A percentile compares a stretch with the other conserved stretches of the same genome.
phyloP scores from a whole-genome alignment of 768 basidiomycete genomes.

The Russula sp. region DNA sequence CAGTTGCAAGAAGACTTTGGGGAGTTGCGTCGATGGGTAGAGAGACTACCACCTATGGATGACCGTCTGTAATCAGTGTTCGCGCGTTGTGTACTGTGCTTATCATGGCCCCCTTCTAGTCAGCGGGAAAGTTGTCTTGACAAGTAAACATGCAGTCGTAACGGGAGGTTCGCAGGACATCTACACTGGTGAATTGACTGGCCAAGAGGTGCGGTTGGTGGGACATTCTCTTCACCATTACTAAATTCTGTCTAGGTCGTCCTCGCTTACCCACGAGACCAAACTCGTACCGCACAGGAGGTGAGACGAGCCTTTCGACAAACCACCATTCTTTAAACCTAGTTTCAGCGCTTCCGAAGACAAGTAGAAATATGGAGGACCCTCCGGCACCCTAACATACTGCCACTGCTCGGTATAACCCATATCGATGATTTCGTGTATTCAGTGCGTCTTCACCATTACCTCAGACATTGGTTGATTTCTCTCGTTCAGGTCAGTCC shows the following conservation, averaged over 20 bases:
- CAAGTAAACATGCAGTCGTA: slow-evolving; percentile 13
- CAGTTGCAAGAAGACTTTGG: slow-evolving; percentile 21
- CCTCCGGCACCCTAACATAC: slow-evolving; percentile 18
- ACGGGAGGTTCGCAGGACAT: slow-evolving; percentile 20
- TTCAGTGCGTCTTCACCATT: slow-evolving; percentile 1
- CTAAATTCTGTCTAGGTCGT: slow-evolving; percentile 1
- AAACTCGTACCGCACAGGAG: slow-evolving; percentile 12
- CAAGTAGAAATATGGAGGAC: slow-evolving; percentile 24
- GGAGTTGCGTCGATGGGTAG: slow-evolving; percentile 15
- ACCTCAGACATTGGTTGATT: not conserved
- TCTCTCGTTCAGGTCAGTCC: slow-evolving; percentile 11
- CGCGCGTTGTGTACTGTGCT: not conserved
- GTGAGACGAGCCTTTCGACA: not conserved
- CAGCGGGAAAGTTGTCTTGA: slow-evolving; percentile 10
- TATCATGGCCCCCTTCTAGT: slow-evolving; percentile 5
- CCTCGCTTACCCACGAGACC: slow-evolving; percentile 15
- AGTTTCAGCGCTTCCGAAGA: slow-evolving; percentile 12
- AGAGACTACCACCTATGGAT: slow-evolving; percentile 19
- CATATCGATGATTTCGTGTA: slow-evolving; percentile 9
- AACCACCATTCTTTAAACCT: not conserved
- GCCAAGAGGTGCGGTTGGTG: slow-evolving; percentile 2
- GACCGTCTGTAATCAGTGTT: slow-evolving; percentile 16
- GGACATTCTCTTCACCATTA: not conserved
- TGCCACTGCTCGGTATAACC: slow-evolving; percentile 18
- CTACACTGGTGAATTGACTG: slow-evolving; percentile 20